Base-by-base conservation (phyloP, 2,329 filamentous ascomycete species). In the Nigrograna mackinnonii region DNA sequence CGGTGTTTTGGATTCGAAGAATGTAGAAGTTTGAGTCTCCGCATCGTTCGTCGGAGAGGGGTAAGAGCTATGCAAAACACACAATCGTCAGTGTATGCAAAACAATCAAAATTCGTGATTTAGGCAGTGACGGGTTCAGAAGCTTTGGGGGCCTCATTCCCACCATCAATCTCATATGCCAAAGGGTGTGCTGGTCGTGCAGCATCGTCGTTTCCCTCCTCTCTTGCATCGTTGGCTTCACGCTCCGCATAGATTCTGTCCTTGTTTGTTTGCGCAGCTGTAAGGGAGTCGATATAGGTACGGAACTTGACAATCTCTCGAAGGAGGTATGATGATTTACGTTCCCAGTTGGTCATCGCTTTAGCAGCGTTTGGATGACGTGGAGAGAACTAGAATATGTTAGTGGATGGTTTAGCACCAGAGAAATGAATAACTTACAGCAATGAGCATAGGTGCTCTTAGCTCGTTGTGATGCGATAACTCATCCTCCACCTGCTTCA, bases 261-360 rank as follows among this genome's bases (percentile, higher is more conserved):
- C 64, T 87, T 91, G 41, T 83, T 78, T 22, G 66, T 71, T 55
- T 87, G 82, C 0, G 91, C 91, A 26, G 82, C 80, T 44, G 84
- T 78, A 37, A 99, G 73, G 22, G 84, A 85, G 66, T 97, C 94
- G 54, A 96, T 91, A 62, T 97, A 99, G 0, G 91, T 97, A 46
- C 87, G 79, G 72, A 96, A 97, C 70, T 97, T 97, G 68, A 97
- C 91, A 66, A 95, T 96, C 73, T 99, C 94, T 24, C 89, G 79
- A 11, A 97, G 78, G 30, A 99, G 74, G 64, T 97, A 96, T 21
- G 89, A 86, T 42, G 89, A 95, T 74, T 97, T 97, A 62, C 87
- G 85, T 75, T 99, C 91, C 92, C 94, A 99, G 69, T 99, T 99
- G 16, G 85, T 79, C 87, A 97, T 92, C 13, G 92, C 90, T 69